Conservation (phyloP, 2,329 filamentous ascomycete species). For the Cladophialophora immunda region DNA sequence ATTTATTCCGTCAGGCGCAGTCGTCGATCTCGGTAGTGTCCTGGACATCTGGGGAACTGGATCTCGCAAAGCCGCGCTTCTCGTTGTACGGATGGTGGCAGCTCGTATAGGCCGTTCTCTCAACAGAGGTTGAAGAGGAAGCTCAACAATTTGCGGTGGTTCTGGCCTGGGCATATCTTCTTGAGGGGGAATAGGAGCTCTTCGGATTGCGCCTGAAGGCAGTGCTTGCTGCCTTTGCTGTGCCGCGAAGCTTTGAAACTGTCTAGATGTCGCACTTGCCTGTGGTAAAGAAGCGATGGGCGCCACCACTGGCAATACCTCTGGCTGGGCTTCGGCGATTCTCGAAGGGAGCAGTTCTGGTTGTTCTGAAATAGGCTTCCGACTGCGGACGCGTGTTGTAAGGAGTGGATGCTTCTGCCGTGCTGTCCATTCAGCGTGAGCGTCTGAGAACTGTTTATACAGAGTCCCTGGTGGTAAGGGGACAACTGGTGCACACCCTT, state of each 20-base stretch:
- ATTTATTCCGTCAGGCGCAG: constrained; percentile 32
- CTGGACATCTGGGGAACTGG: constrained; percentile 21
- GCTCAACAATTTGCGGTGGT: constrained; percentile 13
- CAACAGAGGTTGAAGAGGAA: constrained; percentile 37
- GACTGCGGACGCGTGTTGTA: constrained; percentile 30
- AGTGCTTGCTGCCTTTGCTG: constrained; percentile 56
- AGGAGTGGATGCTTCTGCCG: constrained; percentile 36
- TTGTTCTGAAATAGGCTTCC: constrained; percentile 31
- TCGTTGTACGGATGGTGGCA: constrained; percentile 37
- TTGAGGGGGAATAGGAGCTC: constrained; percentile 9
- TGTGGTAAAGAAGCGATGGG: constrained; percentile 16
- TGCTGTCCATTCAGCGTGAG: constrained; percentile 53
- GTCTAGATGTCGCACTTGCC: constrained; percentile 21
- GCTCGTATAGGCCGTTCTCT: constrained; percentile 42
- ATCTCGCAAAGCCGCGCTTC: constrained; percentile 29
- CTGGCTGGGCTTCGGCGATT: constrained; percentile 10
- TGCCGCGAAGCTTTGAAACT: constrained; percentile 54
- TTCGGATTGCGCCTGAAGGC: constrained; percentile 33
- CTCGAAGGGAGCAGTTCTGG: constrained; percentile 13
- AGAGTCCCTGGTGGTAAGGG: constrained; percentile 56
- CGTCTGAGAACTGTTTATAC: constrained; percentile 54
- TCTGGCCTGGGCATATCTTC: constrained; percentile 16
- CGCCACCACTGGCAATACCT: constrained; percentile 10
- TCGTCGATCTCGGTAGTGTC: constrained; percentile 35
- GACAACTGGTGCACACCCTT: constrained; percentile 55